phyloP scores from a whole-genome alignment of 352 stramenopile genomes.

The Phytophthora capsici region DNA sequence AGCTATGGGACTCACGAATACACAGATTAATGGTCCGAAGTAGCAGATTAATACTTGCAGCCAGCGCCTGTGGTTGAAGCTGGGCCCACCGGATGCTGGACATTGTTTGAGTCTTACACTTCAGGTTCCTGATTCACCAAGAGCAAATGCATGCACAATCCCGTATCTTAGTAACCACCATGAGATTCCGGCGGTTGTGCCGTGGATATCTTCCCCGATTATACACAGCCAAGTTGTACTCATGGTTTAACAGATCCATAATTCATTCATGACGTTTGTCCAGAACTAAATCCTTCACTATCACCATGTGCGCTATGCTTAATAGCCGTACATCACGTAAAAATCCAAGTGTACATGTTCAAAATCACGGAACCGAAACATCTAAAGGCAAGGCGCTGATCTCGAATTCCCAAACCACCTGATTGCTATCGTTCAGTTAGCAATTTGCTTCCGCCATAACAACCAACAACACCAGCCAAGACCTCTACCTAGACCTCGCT shows the following conservation, averaged over 20 bases:
- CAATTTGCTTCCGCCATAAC: background rate
- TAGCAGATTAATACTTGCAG: background rate
- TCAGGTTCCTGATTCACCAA: background rate
- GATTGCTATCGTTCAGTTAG: background rate
- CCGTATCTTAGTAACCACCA: background rate
- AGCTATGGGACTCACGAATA: background rate
- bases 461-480: background rate
- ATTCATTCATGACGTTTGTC: too few relatives aligned
- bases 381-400: too few relatives aligned
- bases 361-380: too few relatives aligned
- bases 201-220: slow-evolving; percentile 6
- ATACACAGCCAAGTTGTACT: background rate
- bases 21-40: background rate
- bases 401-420: background rate
- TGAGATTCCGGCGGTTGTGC: slow-evolving; percentile 12
- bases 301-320: too few relatives aligned
- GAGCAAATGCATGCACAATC: background rate
- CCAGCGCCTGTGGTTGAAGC: background rate
- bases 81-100: background rate
- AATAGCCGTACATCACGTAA: too few relatives aligned
- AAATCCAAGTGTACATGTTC: background rate
- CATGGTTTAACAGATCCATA: slow-evolving; percentile 2
- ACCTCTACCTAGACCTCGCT: background rate
- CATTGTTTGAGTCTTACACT: background rate
- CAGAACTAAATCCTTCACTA: too few relatives aligned